These are phyloP conservation scores for Rhizodiscina lignyota DNA, from an alignment of 495 filamentous ascomycete species.

Conservation along the genomic window DNA sequence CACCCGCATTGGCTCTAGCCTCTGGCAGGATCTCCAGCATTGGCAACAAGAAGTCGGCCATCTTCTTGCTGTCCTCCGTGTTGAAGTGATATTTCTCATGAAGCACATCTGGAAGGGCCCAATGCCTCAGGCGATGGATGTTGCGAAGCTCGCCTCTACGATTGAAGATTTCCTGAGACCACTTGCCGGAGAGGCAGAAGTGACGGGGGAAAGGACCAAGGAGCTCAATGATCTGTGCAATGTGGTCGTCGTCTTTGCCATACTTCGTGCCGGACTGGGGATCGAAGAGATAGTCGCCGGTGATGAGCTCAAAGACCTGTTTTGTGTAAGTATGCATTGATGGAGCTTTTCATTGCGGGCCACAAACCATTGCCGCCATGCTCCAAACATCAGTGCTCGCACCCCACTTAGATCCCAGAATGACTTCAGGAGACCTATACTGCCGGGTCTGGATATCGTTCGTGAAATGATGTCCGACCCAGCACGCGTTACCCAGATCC, in stretches of 20 bases:
- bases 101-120: slow-evolving; percentile 87
- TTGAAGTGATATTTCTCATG: slow-evolving; percentile 94
- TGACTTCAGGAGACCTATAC: slow-evolving; percentile 94
- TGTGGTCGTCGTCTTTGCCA: slow-evolving; percentile 99
- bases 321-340: background rate
- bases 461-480: slow-evolving; percentile 97
- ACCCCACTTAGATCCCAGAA: slow-evolving; percentile 93
- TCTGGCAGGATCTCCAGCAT: slow-evolving; percentile 86
- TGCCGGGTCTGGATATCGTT: slow-evolving; percentile 98
- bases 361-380: slow-evolving; percentile 91
- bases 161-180: slow-evolving; percentile 98
- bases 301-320: slow-evolving; percentile 93
- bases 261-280: slow-evolving; percentile 98
- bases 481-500: slow-evolving; percentile 95
- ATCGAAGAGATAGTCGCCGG: slow-evolving; percentile 97
- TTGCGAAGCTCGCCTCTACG: slow-evolving; percentile 94
- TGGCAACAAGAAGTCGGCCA: slow-evolving; percentile 73
- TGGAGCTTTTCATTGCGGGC: background rate
- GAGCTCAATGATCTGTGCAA: slow-evolving; percentile 96
- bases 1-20: slow-evolving; percentile 83
- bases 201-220: slow-evolving; percentile 87
- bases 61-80: slow-evolving; percentile 55
- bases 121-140: slow-evolving; percentile 92
- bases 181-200: slow-evolving; percentile 80
- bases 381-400: slow-evolving; percentile 99